A percentile compares a stretch with the other conserved stretches of the same genome.
Conservation (phyloP, 371 early-diverging fungal genomes). For the Rhizopus stolonifer region DNA sequence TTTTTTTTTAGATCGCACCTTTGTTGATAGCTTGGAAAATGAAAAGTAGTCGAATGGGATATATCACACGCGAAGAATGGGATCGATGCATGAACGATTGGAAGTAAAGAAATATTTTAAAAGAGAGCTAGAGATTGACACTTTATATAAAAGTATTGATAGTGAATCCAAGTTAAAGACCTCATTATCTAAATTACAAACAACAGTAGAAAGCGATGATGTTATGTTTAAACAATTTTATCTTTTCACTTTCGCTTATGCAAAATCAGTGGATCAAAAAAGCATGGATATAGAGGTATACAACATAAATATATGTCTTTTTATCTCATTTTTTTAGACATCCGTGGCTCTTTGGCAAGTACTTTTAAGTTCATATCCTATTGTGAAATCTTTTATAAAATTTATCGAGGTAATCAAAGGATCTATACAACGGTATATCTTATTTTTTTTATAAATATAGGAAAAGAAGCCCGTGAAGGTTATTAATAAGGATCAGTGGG, state of each 20-base stretch:
- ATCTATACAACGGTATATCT: background rate
- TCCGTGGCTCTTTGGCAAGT: slow-evolving; percentile 41
- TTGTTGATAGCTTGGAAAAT: slow-evolving; percentile 41
- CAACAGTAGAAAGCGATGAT: slow-evolving; percentile 6
- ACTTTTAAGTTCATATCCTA: slow-evolving; percentile 27
- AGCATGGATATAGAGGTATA: slow-evolving; percentile 49
- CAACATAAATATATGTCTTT: slow-evolving; percentile 4
- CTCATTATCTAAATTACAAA: slow-evolving; percentile 12
- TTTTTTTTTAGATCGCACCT: slow-evolving; percentile 21
- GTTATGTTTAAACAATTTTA: slow-evolving; percentile 29
- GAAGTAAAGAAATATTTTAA: background rate
- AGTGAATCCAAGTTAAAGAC: slow-evolving; percentile 12
- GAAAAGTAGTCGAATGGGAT: slow-evolving; percentile 38
- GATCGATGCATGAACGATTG: slow-evolving; percentile 15
- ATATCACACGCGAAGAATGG: slow-evolving; percentile 15
- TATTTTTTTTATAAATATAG: slow-evolving; percentile 5
- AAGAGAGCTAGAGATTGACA: background rate
- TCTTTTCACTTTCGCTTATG: slow-evolving; percentile 32
- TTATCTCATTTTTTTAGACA: slow-evolving; percentile 15
- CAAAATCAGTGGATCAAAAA: slow-evolving; percentile 38
- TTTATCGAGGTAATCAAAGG: slow-evolving; percentile 27
- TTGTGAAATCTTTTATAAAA: slow-evolving; percentile 27
- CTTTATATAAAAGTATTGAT: slow-evolving; percentile 17
- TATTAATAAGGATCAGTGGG: slow-evolving; percentile 51
- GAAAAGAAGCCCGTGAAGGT: slow-evolving; percentile 39